Conservation (phyloP, 805 yeast genomes). For the Candida sonorensis region DNA sequence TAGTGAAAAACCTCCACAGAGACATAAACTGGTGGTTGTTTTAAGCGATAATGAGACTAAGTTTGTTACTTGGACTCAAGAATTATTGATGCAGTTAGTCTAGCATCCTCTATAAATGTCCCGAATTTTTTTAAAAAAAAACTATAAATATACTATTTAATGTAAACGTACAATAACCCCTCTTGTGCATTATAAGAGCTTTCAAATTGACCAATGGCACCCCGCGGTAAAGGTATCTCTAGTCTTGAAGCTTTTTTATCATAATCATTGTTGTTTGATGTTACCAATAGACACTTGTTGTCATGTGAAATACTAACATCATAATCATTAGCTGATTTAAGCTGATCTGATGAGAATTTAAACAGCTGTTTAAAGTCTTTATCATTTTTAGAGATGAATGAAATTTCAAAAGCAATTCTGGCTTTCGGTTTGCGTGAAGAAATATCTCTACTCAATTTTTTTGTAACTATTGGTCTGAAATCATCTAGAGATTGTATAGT, state of each 20-base stretch:
- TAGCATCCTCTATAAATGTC: no score
- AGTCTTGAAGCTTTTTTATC: slow-evolving; percentile 18
- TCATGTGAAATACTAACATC: slow-evolving; percentile 21
- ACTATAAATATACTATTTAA: slow-evolving; percentile 4
- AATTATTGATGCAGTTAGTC: no score
- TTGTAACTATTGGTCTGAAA: no score
- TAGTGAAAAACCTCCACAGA: no score
- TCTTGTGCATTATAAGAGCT: slow-evolving; percentile 4
- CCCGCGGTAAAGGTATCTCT: slow-evolving; percentile 19
- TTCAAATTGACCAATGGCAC: slow-evolving; percentile 3
- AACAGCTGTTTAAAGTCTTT: slow-evolving; percentile 14
- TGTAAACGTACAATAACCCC: slow-evolving; percentile 4
- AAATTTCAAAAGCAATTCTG: slow-evolving; percentile 6
- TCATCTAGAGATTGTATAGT: background rate
- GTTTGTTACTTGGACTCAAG: no score
- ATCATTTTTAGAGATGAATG: slow-evolving; percentile 9
- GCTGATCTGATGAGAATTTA: slow-evolving; percentile 20
- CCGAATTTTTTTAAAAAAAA: no score
- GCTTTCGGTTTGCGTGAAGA: slow-evolving; percentile 12
- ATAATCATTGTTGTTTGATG: slow-evolving; percentile 20
- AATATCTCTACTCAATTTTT: no score
- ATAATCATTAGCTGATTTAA: slow-evolving; percentile 27
- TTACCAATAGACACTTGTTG: slow-evolving; percentile 26
- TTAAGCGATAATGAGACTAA: no score
- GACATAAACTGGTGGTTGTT: no score